These are phyloP conservation scores for Tricholoma saponaceum DNA, from an alignment of 768 basidiomycete species.

Conservation along the genomic window DNA sequence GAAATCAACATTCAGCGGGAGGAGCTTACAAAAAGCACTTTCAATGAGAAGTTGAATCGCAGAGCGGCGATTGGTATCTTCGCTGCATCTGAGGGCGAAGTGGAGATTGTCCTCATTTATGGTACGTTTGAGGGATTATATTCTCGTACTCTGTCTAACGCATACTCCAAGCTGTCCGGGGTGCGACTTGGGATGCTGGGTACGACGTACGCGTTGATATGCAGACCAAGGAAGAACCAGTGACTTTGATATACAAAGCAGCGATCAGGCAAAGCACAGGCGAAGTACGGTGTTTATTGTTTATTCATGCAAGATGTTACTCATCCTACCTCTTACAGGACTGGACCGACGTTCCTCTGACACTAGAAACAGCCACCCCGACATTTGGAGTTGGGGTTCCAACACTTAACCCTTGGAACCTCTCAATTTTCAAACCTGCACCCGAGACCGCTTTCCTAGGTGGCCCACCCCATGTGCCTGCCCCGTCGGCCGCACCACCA, in stretches of 20 bases:
- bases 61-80: conserved; percentile 32
- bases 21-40: conserved; percentile 10
- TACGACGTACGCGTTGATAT: conserved; percentile 41
- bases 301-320: background rate
- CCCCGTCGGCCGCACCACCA: too few species aligned
- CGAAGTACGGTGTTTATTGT: conserved; percentile 25
- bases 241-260: conserved; percentile 35
- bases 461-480: too few species aligned
- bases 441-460: too few species aligned
- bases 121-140: conserved; percentile 21
- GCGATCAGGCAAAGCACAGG: conserved; percentile 37
- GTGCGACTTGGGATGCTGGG: conserved; percentile 32
- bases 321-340: conserved; percentile 20
- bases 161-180: conserved; percentile 25
- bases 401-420: conserved; percentile 31
- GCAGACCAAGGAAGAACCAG: conserved; percentile 29
- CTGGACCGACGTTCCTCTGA: conserved; percentile 38
- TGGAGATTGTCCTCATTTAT: conserved; percentile 35
- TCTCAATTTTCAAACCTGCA: conserved; percentile 25
- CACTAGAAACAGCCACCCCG: conserved; percentile 39
- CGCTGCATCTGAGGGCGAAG: conserved; percentile 30
- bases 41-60: conserved; percentile 22
- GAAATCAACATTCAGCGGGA: conserved; percentile 21
- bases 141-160: background rate
- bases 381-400: conserved; percentile 37